Evolutionary conservation across 2,329 filamentous ascomycete species (phyloP), one percentile per base, ranked within the genome.

Genomic region (Monosporascus sp.): DNA sequence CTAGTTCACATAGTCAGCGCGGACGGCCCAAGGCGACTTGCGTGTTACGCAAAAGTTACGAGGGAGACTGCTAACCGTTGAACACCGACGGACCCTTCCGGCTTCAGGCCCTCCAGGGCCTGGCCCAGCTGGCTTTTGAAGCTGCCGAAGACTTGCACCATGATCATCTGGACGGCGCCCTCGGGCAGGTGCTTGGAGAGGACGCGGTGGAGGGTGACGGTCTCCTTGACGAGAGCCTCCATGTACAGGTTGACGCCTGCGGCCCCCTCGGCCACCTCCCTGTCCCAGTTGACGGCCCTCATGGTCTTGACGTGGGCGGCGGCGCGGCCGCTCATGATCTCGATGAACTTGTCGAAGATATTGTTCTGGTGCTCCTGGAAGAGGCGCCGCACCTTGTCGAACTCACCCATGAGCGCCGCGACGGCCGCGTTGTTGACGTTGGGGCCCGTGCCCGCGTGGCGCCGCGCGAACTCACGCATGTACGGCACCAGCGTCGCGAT

Each of bases 261-360:
- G 31, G 31, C 5, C 31, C 31, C 31, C 43, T 73, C 74, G 11
- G 66, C 69, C 31, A 5, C 11, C 46, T 74, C 54, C n/a, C 70
- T 66, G 59, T 93, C 86, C 88, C 91, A 96, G 58, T 89, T 78
- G 43, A 92, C 81, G 48, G 82, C 81, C 66, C 82, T 86, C 76
- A 96, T 86, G 24, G 84, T 81, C 65, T 85, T 87, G 40, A 90
- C 85, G 64, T 93, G 91, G 7, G 86, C 75, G 4, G 82, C 75
- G 1, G 90, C 89, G 5, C 91, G 84, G 1, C 84, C 84, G 52
- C 85, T 87, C 88, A 97, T 95, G 50, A 97, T 96, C 59, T 96
- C 91, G 18, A 96, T 88, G 1, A 97, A 76, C 68, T 97, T 97
- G 65, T 96, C 91, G 68, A 94, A 91, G 55, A 97, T 96, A 56